These are phyloP conservation scores for Begonia loranthoides DNA, from an alignment of 306 rosid genomes.

Conservation along the genomic window DNA sequence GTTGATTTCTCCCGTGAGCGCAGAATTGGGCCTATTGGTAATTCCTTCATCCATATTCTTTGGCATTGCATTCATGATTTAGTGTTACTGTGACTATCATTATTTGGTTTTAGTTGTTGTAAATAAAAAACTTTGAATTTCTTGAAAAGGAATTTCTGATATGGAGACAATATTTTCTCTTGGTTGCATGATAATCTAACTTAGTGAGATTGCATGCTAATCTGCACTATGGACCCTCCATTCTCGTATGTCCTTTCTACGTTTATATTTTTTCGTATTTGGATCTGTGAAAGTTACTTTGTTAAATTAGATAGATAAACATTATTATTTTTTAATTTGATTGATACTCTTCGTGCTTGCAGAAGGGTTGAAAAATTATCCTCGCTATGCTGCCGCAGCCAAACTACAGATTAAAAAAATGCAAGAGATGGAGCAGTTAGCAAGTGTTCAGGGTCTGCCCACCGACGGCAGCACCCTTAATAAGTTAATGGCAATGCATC, in stretches of 20 bases:
- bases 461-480: slow-evolving; percentile 64
- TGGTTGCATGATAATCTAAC: too few species aligned
- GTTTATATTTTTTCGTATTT: too few species aligned
- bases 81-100: background rate
- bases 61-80: background rate
- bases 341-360: slow-evolving; percentile 7
- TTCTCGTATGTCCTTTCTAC: too few species aligned
- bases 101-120: background rate
- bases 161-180: too few species aligned
- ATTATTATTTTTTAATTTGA: too few species aligned
- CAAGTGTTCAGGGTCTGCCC: slow-evolving; percentile 69
- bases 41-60: background rate
- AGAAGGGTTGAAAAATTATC: slow-evolving; percentile 89
- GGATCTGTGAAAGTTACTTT: too few species aligned
- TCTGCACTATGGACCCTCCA: too few species aligned
- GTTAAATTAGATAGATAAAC: too few species aligned
- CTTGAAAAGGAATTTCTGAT: background rate
- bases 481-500: slow-evolving; percentile 63
- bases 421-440: slow-evolving; percentile 89
- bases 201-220: too few species aligned
- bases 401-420: slow-evolving; percentile 83
- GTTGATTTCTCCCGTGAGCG: slow-evolving; percentile 19
- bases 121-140: slow-evolving; percentile 1
- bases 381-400: slow-evolving; percentile 41
- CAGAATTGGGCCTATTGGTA: slow-evolving; percentile 28